Evolutionary conservation across 106 monocot species (phyloP).

Genomic region (Dioscorea dumetorum): DNA sequence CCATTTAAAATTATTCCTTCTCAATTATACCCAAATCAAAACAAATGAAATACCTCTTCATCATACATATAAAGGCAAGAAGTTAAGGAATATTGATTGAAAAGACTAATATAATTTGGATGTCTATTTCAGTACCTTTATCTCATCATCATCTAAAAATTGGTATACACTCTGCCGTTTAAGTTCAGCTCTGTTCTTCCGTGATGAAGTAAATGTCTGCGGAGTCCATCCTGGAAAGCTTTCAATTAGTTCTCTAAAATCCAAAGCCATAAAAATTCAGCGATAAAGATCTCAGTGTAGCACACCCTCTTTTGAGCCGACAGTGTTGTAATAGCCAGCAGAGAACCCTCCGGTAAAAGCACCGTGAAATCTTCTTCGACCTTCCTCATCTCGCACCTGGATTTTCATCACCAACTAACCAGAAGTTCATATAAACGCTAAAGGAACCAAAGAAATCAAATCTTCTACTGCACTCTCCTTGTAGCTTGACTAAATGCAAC

Average conservation of each 20-base stretch:
- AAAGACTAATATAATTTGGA: background rate
- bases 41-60: too few species aligned
- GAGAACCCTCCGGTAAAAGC: slow-evolving; percentile 98
- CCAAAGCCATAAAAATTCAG: background rate
- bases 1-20: too few species aligned
- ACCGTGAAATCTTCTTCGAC: slow-evolving; percentile 90
- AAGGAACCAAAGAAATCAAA: too few species aligned
- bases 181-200: slow-evolving; percentile 74
- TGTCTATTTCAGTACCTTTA: slow-evolving; percentile 37
- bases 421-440: background rate
- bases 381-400: slow-evolving; percentile 92
- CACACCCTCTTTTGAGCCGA: slow-evolving; percentile 90
- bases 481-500: too few species aligned
- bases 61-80: background rate
- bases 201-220: slow-evolving; percentile 84
- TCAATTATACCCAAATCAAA: too few species aligned
- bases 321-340: slow-evolving; percentile 97
- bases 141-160: slow-evolving; percentile 94
- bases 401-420: background rate
- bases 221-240: slow-evolving; percentile 78
- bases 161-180: slow-evolving; percentile 75
- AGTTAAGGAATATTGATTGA: background rate
- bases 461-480: too few species aligned
- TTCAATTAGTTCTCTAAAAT: background rate
- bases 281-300: background rate